Conservation (phyloP, 2,329 filamentous ascomycete genomes). For the Colletotrichum lentis region DNA sequence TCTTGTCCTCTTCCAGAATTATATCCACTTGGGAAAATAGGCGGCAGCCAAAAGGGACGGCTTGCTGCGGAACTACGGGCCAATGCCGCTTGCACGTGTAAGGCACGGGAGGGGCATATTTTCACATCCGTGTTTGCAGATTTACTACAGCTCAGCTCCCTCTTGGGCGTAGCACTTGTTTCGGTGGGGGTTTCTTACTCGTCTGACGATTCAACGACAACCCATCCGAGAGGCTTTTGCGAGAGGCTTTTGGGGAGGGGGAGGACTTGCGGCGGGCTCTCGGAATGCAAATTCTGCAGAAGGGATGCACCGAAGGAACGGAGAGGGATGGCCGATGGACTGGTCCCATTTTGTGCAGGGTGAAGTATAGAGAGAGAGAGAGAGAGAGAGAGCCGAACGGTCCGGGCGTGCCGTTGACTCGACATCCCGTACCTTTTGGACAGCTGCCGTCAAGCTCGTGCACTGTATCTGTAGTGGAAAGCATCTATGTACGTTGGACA, state of each 20-base stretch:
- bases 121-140: slow-evolving; percentile 5
- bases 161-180: slow-evolving; percentile 21
- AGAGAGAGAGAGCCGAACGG: slow-evolving; percentile 4
- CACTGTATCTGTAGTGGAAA: slow-evolving; percentile 2
- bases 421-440: not conserved
- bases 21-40: slow-evolving; percentile 16
- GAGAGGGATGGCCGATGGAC: not conserved
- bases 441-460: not conserved
- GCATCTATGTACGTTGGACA: not conserved
- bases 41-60: slow-evolving; percentile 13
- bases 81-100: slow-evolving; percentile 36
- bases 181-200: slow-evolving; percentile 34
- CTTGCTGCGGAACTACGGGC: slow-evolving; percentile 33
- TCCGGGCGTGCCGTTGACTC: slow-evolving; percentile 18
- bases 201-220: slow-evolving; percentile 29
- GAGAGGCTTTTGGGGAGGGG: slow-evolving; percentile 13
- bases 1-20: not conserved
- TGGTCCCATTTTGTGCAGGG: not conserved
- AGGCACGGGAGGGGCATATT: slow-evolving; percentile 33
- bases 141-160: slow-evolving; percentile 6
- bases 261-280: slow-evolving; percentile 1
- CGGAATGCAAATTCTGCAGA: slow-evolving; percentile 18
- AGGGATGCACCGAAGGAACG: slow-evolving; percentile 8
- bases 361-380: too few relatives aligned
- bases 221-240: too few relatives aligned